Evolutionary conservation across 129 eudicot genomes (phyloP).

Genomic region (Lactuca sativa): DNA sequence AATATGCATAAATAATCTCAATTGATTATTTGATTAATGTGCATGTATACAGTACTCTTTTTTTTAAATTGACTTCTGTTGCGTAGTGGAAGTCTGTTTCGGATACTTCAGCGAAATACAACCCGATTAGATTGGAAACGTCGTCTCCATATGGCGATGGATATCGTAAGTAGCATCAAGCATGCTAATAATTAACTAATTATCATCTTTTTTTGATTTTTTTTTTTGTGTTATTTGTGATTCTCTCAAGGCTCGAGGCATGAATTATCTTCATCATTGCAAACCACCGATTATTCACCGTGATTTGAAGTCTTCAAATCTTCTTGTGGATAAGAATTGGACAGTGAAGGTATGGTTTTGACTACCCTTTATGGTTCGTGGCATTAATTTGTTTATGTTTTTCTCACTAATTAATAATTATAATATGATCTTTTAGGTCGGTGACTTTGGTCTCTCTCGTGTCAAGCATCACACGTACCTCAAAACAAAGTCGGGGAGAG

Average conservation of each 20-base stretch:
- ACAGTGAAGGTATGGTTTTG: conserved; percentile 63
- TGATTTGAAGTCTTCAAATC: conserved; percentile 89
- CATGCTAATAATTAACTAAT: not conserved
- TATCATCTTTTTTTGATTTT: not conserved
- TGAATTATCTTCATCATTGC: conserved; percentile 82
- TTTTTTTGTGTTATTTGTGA: not conserved
- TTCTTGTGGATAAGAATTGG: conserved; percentile 91
- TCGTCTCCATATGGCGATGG: conserved; percentile 85
- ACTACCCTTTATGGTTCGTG: not conserved
- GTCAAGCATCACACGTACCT: conserved; percentile 65
- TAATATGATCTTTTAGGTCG: conserved; percentile 53
- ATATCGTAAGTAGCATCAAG: conserved; percentile 49
- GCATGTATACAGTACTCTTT: not conserved
- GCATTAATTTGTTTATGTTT: not conserved
- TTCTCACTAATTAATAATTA: not conserved
- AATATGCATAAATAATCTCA: not conserved
- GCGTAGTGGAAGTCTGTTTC: conserved; percentile 78
- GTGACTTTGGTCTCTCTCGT: conserved; percentile 89
- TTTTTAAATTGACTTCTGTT: not conserved
- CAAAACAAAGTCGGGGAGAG: conserved; percentile 69
- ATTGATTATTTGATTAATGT: not conserved
- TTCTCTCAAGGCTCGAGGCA: conserved; percentile 64
- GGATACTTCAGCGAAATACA: conserved; percentile 51
- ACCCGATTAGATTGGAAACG: conserved; percentile 64
- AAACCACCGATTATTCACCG: conserved; percentile 84